Base-by-base conservation (phyloP, 176 grass and related monocot species). In the Carex parvula region DNA sequence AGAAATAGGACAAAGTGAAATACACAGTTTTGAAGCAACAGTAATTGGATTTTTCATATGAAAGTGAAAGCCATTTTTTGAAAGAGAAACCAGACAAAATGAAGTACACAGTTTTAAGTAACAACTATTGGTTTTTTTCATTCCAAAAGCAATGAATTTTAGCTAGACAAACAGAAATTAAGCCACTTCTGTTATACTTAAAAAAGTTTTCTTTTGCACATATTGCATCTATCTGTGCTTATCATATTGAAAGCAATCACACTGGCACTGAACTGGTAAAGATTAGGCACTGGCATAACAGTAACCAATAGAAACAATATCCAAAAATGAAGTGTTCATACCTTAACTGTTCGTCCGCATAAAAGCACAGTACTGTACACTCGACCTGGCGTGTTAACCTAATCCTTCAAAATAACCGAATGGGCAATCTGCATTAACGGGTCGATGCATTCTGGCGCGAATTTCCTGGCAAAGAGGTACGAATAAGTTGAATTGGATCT, bases 401-500 rank as follows among this genome's bases (percentile, higher is more conserved):
- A 99, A 84, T 93, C 91, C 48, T 87, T 91, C 16, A 98, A 88
- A 79, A 98, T 93, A 79, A 98, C 86, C 1, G 87, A 82, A 56
- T 95, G 83, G 0, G 91, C 91, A 3, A 98, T 93, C 67, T 90
- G 57, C 87, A 98, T 88, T 33, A 98, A 65, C 1, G 92, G 92
- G 18, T 9, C 50, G 41, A 98, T 89, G 83, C 91, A 86, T 4
- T 81, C 85, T 0, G 89, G 80, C 0, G 95, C 70, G 6, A 98
- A 98, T 8, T 98, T 98, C 64, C 95, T 89, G 0, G 97, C 97
- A 14, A 99, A 99, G 86, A 95, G 90, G 86, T 96, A 91, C 0
- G 93, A 93, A 60, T 93, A 95, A 0, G 89, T 93, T 0, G 87
- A 94, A 85, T 98, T 98, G 22, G 95, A 98, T 83, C 79, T 95